Conservation (phyloP, 371 early-diverging fungal genomes). For the Mortierella sp. region DNA sequence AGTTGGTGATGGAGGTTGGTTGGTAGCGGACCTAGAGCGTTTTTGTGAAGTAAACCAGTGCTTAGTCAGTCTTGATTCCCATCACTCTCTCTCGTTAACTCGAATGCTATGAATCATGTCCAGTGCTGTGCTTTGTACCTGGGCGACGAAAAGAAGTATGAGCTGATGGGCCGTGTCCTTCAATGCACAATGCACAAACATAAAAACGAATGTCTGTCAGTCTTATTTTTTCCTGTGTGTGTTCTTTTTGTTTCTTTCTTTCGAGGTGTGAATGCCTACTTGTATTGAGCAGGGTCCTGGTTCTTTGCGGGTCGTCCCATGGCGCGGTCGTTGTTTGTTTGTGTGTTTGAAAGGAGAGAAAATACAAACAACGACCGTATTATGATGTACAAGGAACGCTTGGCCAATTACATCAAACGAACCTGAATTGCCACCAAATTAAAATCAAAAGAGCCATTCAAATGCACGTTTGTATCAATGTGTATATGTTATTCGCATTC, state of each 20-base stretch:
- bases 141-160: conserved; percentile 27
- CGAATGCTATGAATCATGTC: not conserved
- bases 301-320: conserved; percentile 3
- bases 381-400: not conserved
- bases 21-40: not conserved
- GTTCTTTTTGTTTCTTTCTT: not conserved
- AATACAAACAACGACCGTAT: not conserved
- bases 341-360: not conserved
- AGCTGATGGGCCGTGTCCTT: conserved; percentile 34
- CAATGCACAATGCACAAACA: not conserved
- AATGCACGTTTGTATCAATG: not conserved
- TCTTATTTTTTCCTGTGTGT: not conserved
- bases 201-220: not conserved
- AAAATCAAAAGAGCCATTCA: not conserved
- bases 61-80: not conserved
- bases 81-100: not conserved
- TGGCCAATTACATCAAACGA: not conserved
- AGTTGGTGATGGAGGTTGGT: conserved; percentile 12
- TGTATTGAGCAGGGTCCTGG: not conserved
- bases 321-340: not conserved
- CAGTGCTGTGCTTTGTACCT: not conserved
- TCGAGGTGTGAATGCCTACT: not conserved
- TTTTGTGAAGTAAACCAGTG: not conserved
- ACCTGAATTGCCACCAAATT: conserved; percentile 1
- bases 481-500: not conserved